These are phyloP conservation scores for Colletotrichum scovillei DNA, from an alignment of 2,329 filamentous ascomycete genomes.

Conservation along the genomic window DNA sequence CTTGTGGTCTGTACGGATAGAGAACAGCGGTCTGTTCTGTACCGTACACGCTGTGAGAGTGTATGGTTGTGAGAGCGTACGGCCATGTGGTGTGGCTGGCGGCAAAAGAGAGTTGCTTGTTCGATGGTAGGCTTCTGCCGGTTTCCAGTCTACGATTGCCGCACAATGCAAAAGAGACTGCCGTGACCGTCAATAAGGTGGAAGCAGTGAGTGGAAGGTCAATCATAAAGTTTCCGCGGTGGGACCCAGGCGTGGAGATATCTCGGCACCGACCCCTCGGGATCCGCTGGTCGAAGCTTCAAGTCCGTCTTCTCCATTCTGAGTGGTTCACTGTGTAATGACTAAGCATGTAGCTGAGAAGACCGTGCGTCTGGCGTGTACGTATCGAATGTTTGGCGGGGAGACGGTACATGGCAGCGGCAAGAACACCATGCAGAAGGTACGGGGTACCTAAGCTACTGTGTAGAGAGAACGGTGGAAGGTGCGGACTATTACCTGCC, in stretches of 20 bases:
- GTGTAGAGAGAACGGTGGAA: background rate
- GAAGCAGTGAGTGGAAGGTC: too few species aligned
- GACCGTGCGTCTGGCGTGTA: background rate
- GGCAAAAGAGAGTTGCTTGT: background rate
- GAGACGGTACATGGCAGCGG: background rate
- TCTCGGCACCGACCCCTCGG: background rate
- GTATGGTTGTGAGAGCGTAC: background rate
- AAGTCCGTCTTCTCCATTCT: background rate
- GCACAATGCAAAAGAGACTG: background rate
- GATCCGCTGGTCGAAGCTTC: background rate
- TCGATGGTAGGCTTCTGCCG: background rate
- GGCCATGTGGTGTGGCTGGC: background rate
- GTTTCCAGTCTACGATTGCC: background rate
- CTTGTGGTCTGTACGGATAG: background rate
- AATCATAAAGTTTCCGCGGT: background rate
- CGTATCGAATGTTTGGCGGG: background rate
- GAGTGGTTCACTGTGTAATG: background rate
- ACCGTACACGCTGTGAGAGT: background rate
- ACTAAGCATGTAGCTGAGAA: slow-evolving; percentile 2
- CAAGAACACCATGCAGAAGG: background rate
- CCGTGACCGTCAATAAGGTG: too few species aligned
- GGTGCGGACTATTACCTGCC: background rate
- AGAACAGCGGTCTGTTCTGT: background rate
- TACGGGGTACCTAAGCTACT: too few species aligned
- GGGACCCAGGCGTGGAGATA: slow-evolving; percentile 2